Evolutionary conservation across 2,329 filamentous ascomycete genomes (phyloP), one percentile per base, ranked within the genome.

Genomic region (Diaporthe sp.): DNA sequence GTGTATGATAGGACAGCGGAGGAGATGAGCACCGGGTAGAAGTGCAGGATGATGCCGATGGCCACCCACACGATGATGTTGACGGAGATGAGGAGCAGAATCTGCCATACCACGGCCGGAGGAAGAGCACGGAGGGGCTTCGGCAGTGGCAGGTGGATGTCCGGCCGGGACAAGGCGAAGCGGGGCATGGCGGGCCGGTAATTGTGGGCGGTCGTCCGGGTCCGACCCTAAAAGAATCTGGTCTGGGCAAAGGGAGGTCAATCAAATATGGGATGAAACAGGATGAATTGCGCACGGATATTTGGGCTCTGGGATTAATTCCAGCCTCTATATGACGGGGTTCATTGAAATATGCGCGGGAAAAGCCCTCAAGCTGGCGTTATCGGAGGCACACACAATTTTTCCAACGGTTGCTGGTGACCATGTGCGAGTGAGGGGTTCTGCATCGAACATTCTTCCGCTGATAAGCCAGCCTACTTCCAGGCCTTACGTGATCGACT

Each of bases 1-100:
- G 95, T 95, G 84, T 97, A 98, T 37, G 96, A 93, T 0, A 98
- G 90, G 2, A 96, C 92, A 1, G 95, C 95, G 3, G 95, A 93
- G 2, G 94, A 94, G 68, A 96, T 91, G 77, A 98, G 89, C 0
- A 88, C 86, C 0, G 90, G 87, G 82, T 90, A 86, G 79, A 86
- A 88, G 78, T 85, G 86, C 25, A 92, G 85, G 28, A 91, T 85
- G 7, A 91, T 83, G 76, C 86, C 91, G 34, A 86, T 85, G 22
- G 84, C 86, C 71, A 86, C 85, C 91, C 91, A 93, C 60, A 91
- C 84, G 17, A 89, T 2, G 71, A 86, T 78, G 83, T 93, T 93
- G 78, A 88, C 81, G 55, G 83, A 15, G 13, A 89, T 78, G 63
- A 93, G 85, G 31, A 87, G 79, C 28, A 82, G 76, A 75, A 93